Conservation (phyloP, 306 rosid genomes). For the Glycine tomentella region DNA sequence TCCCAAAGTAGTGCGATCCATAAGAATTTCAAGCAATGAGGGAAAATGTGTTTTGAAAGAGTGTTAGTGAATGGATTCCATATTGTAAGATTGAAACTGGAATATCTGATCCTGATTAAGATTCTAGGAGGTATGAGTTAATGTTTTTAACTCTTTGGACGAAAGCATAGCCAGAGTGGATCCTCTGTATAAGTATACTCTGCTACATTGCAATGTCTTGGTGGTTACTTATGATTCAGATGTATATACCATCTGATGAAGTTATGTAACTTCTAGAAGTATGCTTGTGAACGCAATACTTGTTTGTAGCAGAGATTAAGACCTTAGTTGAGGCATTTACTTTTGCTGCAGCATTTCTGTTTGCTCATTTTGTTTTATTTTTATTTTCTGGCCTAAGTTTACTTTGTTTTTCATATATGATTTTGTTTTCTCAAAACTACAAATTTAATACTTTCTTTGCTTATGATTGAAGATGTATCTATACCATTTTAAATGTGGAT, state of each 20-base stretch:
- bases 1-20: not conserved
- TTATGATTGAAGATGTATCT: conserved; percentile 8
- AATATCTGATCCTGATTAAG: too few species aligned
- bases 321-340: conserved; percentile 1
- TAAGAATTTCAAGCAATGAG: not conserved
- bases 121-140: too few species aligned
- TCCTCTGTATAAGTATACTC: not conserved
- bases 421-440: not conserved
- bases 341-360: not conserved
- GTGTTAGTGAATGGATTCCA: not conserved
- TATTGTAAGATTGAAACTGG: too few species aligned
- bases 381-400: too few species aligned
- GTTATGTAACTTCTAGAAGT: not conserved
- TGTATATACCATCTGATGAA: not conserved
- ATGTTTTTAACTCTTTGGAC: not conserved
- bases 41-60: not conserved
- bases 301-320: not conserved
- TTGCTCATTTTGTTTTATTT: not conserved
- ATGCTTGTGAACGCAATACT: not conserved
- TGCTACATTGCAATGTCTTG: not conserved
- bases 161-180: conserved; percentile 20
- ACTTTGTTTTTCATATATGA: too few species aligned
- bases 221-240: not conserved
- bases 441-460: not conserved
- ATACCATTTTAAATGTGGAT: conserved; percentile 27